Evolutionary conservation across 139 green algal species (phyloP).

Genomic region (Diplosphaera chodatii): DNA sequence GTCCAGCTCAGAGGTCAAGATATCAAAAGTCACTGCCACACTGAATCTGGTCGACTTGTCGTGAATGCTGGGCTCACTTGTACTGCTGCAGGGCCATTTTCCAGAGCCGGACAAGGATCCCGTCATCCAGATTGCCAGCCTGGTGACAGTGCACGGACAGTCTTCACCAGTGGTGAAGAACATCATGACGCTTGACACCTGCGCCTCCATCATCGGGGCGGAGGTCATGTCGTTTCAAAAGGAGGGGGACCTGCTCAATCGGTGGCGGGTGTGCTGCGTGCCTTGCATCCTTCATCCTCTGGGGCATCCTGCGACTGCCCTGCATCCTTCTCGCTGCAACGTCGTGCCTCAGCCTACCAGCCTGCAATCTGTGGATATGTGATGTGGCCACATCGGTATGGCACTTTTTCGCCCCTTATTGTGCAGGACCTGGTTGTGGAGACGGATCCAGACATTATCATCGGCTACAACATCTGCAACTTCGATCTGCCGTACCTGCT

Average conservation of each 20-base stretch:
- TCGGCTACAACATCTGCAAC: slow-evolving; percentile 98
- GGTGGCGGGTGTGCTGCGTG: slow-evolving; percentile 15
- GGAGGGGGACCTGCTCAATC: slow-evolving; percentile 76
- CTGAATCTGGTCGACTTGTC: no score
- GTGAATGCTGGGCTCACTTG: background rate
- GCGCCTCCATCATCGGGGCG: slow-evolving; percentile 86
- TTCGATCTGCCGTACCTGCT: slow-evolving; percentile 98
- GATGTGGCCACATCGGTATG: no score
- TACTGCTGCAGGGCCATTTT: slow-evolving; percentile 74
- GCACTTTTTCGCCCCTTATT: no score
- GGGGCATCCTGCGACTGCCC: no score
- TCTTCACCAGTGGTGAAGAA: slow-evolving; percentile 72
- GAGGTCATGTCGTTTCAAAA: slow-evolving; percentile 78
- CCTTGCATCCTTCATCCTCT: no score
- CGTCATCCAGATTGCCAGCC: slow-evolving; percentile 96
- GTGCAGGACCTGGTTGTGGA: slow-evolving; percentile 73
- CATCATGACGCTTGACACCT: slow-evolving; percentile 91
- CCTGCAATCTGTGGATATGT: no score
- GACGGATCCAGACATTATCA: slow-evolving; percentile 55
- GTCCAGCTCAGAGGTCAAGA: no score
- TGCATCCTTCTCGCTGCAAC: no score
- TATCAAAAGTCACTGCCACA: no score
- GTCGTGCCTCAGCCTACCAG: no score
- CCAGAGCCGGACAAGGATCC: slow-evolving; percentile 89
- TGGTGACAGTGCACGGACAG: slow-evolving; percentile 78